Base-by-base conservation (phyloP, 2,329 filamentous ascomycete genomes). In the Colletotrichum sansevieriae region DNA sequence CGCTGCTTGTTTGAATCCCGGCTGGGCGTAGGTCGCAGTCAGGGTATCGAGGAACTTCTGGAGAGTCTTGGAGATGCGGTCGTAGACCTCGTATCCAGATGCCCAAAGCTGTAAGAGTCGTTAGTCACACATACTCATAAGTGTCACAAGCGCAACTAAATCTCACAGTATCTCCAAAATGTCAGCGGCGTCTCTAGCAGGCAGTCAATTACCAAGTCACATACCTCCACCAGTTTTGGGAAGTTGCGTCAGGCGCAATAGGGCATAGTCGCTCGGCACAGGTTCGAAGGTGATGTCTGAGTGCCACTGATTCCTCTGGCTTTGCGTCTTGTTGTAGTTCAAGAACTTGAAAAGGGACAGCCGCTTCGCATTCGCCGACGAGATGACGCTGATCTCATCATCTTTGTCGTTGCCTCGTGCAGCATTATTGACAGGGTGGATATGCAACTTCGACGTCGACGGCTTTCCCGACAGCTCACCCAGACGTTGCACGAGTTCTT, bases 231-330 rank as follows among this genome's bases (percentile, higher is more conserved):
- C 87, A 0, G 84, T 87, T 63, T 80, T 79, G 4, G 88, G 88
- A 1, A 90, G 77, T 72, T 88, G 77, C 0, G 81, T 83, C 3
- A 90, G 76, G 0, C 86, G 78, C 1, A 91, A 79, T 0, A 86
- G 82, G 0, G 89, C 84, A 73, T 91, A 92, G 74, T 92, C 90
- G 8, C 84, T 84, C 0, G 90, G 90, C 3, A 87, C 79, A 0
- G 85, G 85, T 78, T 92, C 90, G 68, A 91, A 92, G 0, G 86
- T 84, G 71, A 91, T 91, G 70, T 92, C 89, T 0, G 84, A 86
- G 75, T 90, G 88, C 88, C 88, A 90, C 67, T 83, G 78, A 6
- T 79, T 77, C 66, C 78, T 82, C 20, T 80, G 78, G 59, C 77
- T 82, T 68, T 88, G 86, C 72, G 80, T 82, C 73, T 82, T 80